These are phyloP conservation scores for Talaromyces sp. DNA, from an alignment of 2,329 filamentous ascomycete species.

Conservation along the genomic window DNA sequence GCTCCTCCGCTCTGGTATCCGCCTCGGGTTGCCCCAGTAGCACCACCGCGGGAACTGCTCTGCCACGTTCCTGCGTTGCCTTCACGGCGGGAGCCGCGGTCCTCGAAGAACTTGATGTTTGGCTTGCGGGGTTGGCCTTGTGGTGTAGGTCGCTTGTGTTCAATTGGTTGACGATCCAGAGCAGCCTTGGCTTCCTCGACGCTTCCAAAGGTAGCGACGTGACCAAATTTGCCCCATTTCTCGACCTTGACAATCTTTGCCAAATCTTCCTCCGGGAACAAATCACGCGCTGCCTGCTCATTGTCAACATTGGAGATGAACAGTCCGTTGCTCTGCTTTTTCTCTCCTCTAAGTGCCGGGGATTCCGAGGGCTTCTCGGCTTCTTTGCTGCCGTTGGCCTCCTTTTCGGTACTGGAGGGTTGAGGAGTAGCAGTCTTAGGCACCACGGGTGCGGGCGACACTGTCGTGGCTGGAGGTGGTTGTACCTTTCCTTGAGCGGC, in stretches of 20 bases:
- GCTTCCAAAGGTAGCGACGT: constrained; percentile 78
- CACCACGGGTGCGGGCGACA: constrained; percentile 38
- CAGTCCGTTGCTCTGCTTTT: constrained; percentile 71
- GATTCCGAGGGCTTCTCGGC: constrained; percentile 37
- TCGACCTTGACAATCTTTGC: constrained; percentile 73
- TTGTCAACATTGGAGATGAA: constrained; percentile 84
- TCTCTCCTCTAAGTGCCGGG: constrained; percentile 55
- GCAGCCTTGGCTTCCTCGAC: constrained; percentile 75
- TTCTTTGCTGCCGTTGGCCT: constrained; percentile 49
- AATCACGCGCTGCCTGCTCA: constrained; percentile 74
- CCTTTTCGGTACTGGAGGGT: constrained; percentile 32
- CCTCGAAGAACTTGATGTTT: constrained; percentile 76
- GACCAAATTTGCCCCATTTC: constrained; percentile 63
- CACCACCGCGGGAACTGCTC: constrained; percentile 56
- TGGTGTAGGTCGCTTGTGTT: constrained; percentile 65
- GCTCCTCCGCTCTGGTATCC: constrained; percentile 84
- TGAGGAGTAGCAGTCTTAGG: constrained; percentile 36
- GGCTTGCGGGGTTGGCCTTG: constrained; percentile 71
- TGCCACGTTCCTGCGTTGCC: constrained; percentile 52
- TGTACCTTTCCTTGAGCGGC: constrained; percentile 26
- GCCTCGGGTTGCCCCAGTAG: constrained; percentile 58
- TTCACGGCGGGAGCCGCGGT: constrained; percentile 50
- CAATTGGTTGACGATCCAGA: constrained; percentile 67
- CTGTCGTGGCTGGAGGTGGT: constrained; percentile 15
- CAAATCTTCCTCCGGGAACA: constrained; percentile 79